phyloP scores from a whole-genome alignment of 768 basidiomycete genomes.

The Paxillus ammoniavirescens region DNA sequence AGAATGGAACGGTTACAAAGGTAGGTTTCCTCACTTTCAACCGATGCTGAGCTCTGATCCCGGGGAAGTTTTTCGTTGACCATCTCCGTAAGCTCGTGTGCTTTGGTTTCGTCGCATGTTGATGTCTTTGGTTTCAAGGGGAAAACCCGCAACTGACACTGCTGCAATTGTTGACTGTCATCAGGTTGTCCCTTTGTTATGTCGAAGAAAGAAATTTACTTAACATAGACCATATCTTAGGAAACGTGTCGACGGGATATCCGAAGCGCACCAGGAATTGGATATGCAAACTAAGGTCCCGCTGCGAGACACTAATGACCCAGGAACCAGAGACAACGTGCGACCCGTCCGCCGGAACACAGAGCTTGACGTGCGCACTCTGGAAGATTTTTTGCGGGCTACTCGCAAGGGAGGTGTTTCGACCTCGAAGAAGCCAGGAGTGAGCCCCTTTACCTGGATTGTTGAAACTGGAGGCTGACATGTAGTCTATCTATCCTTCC shows the following conservation, averaged over 20 bases:
- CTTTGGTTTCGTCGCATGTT: not conserved
- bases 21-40: slow-evolving; percentile 6
- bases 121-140: slow-evolving; percentile 8
- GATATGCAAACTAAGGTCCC: slow-evolving; percentile 3
- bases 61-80: slow-evolving; percentile 25
- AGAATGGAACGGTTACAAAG: slow-evolving; percentile 19
- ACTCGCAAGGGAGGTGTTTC: not conserved
- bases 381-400: slow-evolving; percentile 3
- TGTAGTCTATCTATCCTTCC: not conserved
- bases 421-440: slow-evolving; percentile 8
- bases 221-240: slow-evolving; percentile 4
- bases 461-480: not conserved
- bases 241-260: slow-evolving; percentile 14
- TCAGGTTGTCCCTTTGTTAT: slow-evolving; percentile 19
- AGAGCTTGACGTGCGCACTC: slow-evolving; percentile 8
- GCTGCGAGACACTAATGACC: slow-evolving; percentile 9
- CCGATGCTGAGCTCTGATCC: not conserved
- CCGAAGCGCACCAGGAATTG: slow-evolving; percentile 10
- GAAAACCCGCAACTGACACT: slow-evolving; percentile 22
- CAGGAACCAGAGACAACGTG: slow-evolving; percentile 1
- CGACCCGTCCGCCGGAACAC: slow-evolving; percentile 12
- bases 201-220: not conserved
- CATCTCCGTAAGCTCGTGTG: slow-evolving; percentile 20
- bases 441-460: not conserved
- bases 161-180: slow-evolving; percentile 12